Evolutionary conservation across 139 green algal species (phyloP), one percentile per base, ranked within the genome.

Genomic region (Chloropicon primus): DNA sequence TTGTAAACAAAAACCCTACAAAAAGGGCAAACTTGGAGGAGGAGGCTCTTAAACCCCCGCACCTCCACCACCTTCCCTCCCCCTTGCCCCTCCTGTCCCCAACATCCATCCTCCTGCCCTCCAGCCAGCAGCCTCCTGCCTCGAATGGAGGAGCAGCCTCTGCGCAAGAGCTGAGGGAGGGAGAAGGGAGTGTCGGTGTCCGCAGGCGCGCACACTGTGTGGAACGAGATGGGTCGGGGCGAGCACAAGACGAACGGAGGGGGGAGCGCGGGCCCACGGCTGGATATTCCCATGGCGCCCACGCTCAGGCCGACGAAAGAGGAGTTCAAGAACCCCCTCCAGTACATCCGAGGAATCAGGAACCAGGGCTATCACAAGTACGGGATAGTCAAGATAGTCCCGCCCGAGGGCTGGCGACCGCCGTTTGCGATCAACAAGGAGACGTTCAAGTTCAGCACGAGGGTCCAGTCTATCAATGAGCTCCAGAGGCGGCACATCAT

Each of bases 321-420:
- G 54, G 82, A 97, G 72, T 97, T 89, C 78, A 25, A 78, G 1
- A 85, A 97, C 79, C 90, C 90, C 1, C 77, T 96, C 0, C 41
- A 1, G 0, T 97, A 91, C 80, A 90, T 96, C 25, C 41, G 77
- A 74, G 74, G 78, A 1, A 84, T 75, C 0, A 90, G 96, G 2
- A 76, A 86, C 21, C 22, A 29, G 0, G 24, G 82, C 26, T 90
- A 86, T 2, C 88, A 93, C 78, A 29, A 71, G 73, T 93, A 84
- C 74, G 92, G 94, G 22, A 90, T 98, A 53, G 93, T 88, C 2
- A 89, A 91, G 73, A 96, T 98, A 73, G 86, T 96, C 21, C 94
- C 94, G 2, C 94, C 94, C 0, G 62, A 78, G 0, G 82, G 80
- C 26, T 97, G 88, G 88, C 74, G 81, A 5, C 85, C 87, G 3